A percentile compares a stretch with the other conserved stretches of the same genome.
Evolutionary conservation across 108 stramenopile species (phyloP).

Genomic region (Cyclostephanos tholiformis): DNA sequence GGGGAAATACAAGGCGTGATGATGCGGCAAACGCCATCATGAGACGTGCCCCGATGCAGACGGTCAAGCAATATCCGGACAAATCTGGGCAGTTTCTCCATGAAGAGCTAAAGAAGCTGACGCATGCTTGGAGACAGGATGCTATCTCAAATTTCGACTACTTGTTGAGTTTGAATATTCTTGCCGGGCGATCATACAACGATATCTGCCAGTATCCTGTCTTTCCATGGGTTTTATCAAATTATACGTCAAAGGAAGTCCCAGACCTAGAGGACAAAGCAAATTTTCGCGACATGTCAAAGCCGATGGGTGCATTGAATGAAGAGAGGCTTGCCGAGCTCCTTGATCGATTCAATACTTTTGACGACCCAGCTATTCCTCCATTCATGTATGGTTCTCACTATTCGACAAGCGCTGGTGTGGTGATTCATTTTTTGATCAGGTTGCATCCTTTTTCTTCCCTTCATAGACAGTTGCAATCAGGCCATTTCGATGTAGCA

Average conservation of each 20-base stretch:
- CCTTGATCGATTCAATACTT: conserved; percentile 89
- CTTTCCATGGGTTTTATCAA: conserved; percentile 97
- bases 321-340: conserved; percentile 90
- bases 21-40: conserved; percentile 88
- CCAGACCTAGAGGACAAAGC: conserved; percentile 85
- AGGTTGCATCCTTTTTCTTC: conserved; percentile 94
- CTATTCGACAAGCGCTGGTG: conserved; percentile 96
- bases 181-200: conserved; percentile 95
- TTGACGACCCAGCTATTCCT: conserved; percentile 93
- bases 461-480: conserved; percentile 91
- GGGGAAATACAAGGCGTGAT: conserved; percentile 79
- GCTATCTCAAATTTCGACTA: conserved; percentile 97
- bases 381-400: conserved; percentile 98
- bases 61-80: conserved; percentile 92
- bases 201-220: conserved; percentile 99
- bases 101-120: conserved; percentile 81
- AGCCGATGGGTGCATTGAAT: conserved; percentile 96
- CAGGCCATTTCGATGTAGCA: conserved; percentile 97
- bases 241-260: conserved; percentile 87
- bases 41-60: conserved; percentile 81
- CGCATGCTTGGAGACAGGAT: conserved; percentile 89
- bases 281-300: conserved; percentile 92
- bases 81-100: conserved; percentile 80
- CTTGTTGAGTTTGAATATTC: conserved; percentile 90
- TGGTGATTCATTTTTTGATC: conserved; percentile 95